Base-by-base conservation (phyloP, 2,329 filamentous ascomycete species). In the Sphaerulina vaccinii region DNA sequence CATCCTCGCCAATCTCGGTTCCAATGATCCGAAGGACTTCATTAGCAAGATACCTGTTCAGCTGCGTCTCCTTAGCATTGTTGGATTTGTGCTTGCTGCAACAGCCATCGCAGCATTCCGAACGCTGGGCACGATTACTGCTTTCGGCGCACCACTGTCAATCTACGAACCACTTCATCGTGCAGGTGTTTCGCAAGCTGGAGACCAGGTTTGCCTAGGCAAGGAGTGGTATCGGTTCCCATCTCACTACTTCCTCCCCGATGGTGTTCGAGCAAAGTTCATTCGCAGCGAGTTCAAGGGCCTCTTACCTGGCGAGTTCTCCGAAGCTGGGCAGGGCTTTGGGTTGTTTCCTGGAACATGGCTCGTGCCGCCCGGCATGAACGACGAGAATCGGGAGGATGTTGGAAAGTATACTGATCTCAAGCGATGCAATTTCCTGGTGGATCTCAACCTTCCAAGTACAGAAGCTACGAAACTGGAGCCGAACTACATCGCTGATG, bases 181-280 rank as follows among this genome's bases (percentile, higher is more conserved):
- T 11, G 64, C 73, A 7, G 79, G 75, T 1, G 61, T 87, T 5
- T 80, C 82, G 2, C 70, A 73, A 0, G 68, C 74, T 1, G 87
- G 85, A 13, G 86, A 89, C 57, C 84, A 78, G 15, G 82, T 99
- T 2, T 99, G 93, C 69, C 81, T 96, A 33, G 90, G 89, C 22
- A 99, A 97, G 68, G 93, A 99, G 68, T 99, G 93, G 93, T 96
- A 99, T 70, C 88, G 93, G 29, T 97, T 96, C 67, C 92, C 93
- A 1, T 92, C 88, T 0, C 95, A 91, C 0, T 97, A 90, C 74
- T 90, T 93, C 68, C 77, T 99, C 2, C 92, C 93, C 0, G 76
- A 84, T n/a, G 81, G 83, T 43, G 88, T 93, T 75, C 85, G 82
- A 58, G 87, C 88, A 62, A 96, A 93, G 62, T 99, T 96, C 65